Evolutionary conservation across 768 basidiomycete genomes (phyloP), one percentile per base, ranked within the genome.

Genomic region (Boletus rufocinnamomeus): DNA sequence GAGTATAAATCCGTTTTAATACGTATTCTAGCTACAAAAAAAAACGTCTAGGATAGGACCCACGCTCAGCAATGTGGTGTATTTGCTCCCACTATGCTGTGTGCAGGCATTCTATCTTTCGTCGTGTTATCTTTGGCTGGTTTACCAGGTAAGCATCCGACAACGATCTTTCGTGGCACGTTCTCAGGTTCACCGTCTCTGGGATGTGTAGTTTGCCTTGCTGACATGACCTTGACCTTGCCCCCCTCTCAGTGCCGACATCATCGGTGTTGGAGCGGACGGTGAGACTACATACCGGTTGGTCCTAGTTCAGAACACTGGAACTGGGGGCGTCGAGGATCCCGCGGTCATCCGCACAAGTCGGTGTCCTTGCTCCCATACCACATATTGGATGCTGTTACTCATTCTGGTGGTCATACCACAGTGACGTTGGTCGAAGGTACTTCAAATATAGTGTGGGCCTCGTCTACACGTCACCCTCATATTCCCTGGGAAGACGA

Each of bases 251-350:
- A 28, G 9, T 30, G 30, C n/a, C n/a, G n/a, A n/a, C n/a, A n/a
- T n/a, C n/a, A n/a, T n/a, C n/a, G n/a, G n/a, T n/a, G n/a, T n/a
- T n/a, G 27, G 27, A 30, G 4, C 30, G 7, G 30, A 30, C 30
- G 7, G 30, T 21, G 66, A 69, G 46, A 81, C 81, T 16, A 80
- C 80, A 19, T 82, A 75, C 68, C 68, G 63, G 21, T 54, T 81
- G 48, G 63, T 73, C 6, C 71, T 75, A 40, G 80, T 76, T 1
- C 54, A 65, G 30, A 57, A 70, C 10, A 79, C 74, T 25, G 74
- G 75, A 34, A 69, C 71, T 7, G 65, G 64, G 37, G n/a, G 34
- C 6, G n/a, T 34, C 4, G 67, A 73, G 32, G 67, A 73, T 7
- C 54, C 59, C 34, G 74, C 72, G 32, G 72, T 77, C 52, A 45